These are phyloP conservation scores for Mercurialis annua DNA, from an alignment of 345 rosid genomes.

Conservation along the genomic window DNA sequence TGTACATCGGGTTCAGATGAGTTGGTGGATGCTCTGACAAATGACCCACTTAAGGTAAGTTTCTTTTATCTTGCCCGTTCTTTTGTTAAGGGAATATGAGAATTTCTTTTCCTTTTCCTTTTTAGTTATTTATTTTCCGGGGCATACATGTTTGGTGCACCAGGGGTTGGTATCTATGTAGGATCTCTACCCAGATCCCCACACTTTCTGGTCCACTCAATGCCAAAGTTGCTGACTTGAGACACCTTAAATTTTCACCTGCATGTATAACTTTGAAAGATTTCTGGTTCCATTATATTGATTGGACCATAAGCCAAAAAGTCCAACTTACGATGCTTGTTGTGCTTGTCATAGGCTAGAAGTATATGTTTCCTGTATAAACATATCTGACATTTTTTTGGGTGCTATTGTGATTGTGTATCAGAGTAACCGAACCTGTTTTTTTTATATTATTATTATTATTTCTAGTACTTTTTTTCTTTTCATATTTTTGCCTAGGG, in stretches of 20 bases:
- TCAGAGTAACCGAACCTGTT: no score
- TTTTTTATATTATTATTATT: no score
- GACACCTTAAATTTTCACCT: not conserved
- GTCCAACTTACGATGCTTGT: not conserved
- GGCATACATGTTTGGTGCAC: not conserved
- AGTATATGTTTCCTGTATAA: not conserved
- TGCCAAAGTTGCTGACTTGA: not conserved
- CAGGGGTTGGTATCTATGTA: not conserved
- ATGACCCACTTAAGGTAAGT: constrained; percentile 79
- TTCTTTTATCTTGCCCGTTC: not conserved
- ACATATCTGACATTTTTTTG: not conserved
- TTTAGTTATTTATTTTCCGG: no score
- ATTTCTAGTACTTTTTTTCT: not conserved
- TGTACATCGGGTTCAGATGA: constrained; percentile 59
- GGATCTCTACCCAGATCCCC: not conserved
- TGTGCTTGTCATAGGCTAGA: not conserved
- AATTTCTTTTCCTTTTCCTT: not conserved
- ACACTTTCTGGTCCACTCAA: not conserved
- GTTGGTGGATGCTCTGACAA: constrained; percentile 68
- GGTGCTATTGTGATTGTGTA: no score
- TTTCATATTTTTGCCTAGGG: not conserved
- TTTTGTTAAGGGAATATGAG: not conserved
- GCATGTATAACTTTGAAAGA: not conserved
- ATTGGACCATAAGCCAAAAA: not conserved
- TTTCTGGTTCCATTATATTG: not conserved